Evolutionary conservation across 2,329 filamentous ascomycete species (phyloP), one percentile per base, ranked within the genome.

Genomic region (Huntiella moniliformis): DNA sequence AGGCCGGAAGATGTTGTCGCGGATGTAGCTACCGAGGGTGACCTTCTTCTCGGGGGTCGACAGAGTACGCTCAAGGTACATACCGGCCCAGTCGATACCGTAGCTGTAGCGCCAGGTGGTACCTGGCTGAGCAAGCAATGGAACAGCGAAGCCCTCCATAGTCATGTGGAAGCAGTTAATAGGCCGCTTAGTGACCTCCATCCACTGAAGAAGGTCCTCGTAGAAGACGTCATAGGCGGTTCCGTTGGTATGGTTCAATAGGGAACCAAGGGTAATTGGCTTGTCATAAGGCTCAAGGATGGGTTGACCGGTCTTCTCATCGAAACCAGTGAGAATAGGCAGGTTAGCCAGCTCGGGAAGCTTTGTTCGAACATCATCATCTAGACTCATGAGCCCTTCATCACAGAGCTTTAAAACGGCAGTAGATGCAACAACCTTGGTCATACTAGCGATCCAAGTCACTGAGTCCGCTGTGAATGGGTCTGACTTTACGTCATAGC

Each of bases 171-270:
- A 52, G 41, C 58, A 55, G 8, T 53, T 57, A n/a, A 53, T 52
- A 0, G 54, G 56, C 18, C 60, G 59, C 39, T 61, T 61, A 4
- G 56, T 52, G 5, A 54, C 55, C 16, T 54, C 47, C 4, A 62
- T 60, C 66, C 66, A 73, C 12, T 57, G 58, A 0, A 52, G 46
- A 1, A 67, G 54, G 4, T 61, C 57, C 0, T 65, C 60, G 42
- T 68, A 60, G 12, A 56, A 54, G 10, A 58, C 34, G 38, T 68
- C 66, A 52, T 70, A 67, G 1, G 57, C 60, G 0, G 70, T 48
- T 2, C 71, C 71, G 4, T 61, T 56, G 0, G 67, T 66, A 53
- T 74, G 71, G 0, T 65, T 67, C 3, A 74, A 60, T 0, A 74
- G 60, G 16, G 59, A 58, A 5, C 60, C 61, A 18, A 67, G 53